These are phyloP conservation scores for Podila horticola DNA, from an alignment of 192 early-diverging fungal species.

Conservation along the genomic window DNA sequence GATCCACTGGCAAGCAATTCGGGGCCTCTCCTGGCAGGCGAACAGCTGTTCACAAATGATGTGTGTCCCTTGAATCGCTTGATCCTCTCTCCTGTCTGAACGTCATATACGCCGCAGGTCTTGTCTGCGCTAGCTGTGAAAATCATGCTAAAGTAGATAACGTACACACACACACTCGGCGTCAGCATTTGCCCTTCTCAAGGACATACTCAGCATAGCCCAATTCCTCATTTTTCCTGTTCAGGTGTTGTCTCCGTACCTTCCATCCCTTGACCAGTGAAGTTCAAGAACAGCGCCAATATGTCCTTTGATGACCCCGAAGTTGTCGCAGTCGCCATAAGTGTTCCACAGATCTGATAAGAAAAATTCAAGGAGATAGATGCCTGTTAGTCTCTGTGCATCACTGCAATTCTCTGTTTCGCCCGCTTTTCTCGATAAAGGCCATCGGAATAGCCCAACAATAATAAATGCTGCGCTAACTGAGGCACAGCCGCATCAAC, in stretches of 20 bases:
- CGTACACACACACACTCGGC: not conserved
- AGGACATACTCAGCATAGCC: not conserved
- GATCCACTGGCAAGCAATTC: conserved; percentile 85
- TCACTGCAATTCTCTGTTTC: too few species aligned
- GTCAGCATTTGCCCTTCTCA: not conserved
- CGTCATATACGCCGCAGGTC: conserved; percentile 86
- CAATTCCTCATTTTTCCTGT: not conserved
- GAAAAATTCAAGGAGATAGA: not conserved
- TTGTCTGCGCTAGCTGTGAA: conserved; percentile 88
- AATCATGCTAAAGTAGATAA: conserved; percentile 63
- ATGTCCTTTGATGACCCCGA: conserved; percentile 89
- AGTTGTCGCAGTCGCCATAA: conserved; percentile 91
- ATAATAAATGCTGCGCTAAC: too few species aligned
- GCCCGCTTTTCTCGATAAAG: too few species aligned
- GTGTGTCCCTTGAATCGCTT: conserved; percentile 85
- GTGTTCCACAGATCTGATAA: conserved; percentile 89
- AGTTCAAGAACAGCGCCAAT: conserved; percentile 86
- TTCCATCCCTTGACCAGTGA: conserved; percentile 89
- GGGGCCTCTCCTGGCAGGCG: conserved; percentile 72
- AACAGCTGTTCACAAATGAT: conserved; percentile 83
- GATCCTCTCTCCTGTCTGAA: conserved; percentile 81
- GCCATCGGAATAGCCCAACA: too few species aligned
- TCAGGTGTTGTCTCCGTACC: conserved; percentile 39
- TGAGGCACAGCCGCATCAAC: not conserved
- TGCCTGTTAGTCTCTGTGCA: too few species aligned